phyloP scores from a whole-genome alignment of 2,329 filamentous ascomycete genomes.

The Ophidiomyces ophidiicola region DNA sequence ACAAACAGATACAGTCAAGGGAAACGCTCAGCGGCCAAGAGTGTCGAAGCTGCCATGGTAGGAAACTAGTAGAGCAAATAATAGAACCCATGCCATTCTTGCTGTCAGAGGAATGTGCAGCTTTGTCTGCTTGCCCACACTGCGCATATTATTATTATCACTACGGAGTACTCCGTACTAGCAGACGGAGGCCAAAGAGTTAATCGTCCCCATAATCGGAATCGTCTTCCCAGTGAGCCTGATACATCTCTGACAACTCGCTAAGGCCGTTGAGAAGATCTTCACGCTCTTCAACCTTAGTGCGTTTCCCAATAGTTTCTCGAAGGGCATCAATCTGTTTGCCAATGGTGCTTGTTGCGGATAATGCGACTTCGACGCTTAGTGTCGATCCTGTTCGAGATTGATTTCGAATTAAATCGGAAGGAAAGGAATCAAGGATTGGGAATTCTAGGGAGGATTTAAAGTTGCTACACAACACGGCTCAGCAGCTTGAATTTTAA shows the following conservation, averaged over 20 bases:
- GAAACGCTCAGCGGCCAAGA: too few species aligned
- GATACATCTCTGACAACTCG: conserved; percentile 75
- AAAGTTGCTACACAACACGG: conserved; percentile 20
- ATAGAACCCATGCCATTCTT: too few species aligned
- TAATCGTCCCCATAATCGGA: conserved; percentile 34
- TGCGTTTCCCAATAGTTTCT: conserved; percentile 47
- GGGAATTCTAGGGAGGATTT: conserved; percentile 52
- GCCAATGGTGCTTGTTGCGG: conserved; percentile 63
- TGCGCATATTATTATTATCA: too few species aligned
- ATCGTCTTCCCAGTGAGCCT: conserved; percentile 74
- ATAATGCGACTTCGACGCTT: conserved; percentile 46
- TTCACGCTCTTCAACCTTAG: conserved; percentile 70
- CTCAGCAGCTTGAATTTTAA: conserved; percentile 5
- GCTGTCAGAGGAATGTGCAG: too few species aligned
- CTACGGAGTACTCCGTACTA: too few species aligned
- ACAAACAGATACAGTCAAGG: too few species aligned
- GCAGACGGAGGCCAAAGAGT: not conserved
- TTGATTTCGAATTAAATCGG: conserved; percentile 48
- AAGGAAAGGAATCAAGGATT: conserved; percentile 70
- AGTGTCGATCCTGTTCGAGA: conserved; percentile 33
- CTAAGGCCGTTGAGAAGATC: conserved; percentile 66
- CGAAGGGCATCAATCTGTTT: conserved; percentile 55
- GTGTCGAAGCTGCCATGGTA: too few species aligned
- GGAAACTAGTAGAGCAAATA: too few species aligned
- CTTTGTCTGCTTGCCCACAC: too few species aligned